Base-by-base conservation (phyloP, 441 rosid species). In the Adansonia grandidieri region DNA sequence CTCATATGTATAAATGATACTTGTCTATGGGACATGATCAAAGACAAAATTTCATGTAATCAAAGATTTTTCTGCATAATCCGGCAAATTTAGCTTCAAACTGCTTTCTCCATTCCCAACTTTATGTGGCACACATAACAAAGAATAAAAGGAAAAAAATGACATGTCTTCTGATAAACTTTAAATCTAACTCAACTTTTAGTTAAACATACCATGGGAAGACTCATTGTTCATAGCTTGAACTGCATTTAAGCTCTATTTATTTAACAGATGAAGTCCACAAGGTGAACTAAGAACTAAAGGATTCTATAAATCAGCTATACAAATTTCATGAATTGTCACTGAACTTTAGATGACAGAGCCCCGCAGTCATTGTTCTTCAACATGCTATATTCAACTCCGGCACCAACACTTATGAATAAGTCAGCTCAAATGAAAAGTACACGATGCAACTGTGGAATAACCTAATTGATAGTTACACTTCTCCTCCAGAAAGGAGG, bases 391-490 rank as follows among this genome's bases (percentile, higher is more conserved):
- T 5, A n/a, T 44, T 66, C 51, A 66, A 66, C 14, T 42, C 50
- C 71, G 17, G 51, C 44, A n/a, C 24, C 22, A 66, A 42, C 9
- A 7, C 28, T 6, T 11, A 64, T 15, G 47, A 64, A 32, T 6
- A 64, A 32, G 4, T 64, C 17, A 64, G 10, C 9, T 15, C 19
- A 64, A 37, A 7, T 1, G 17, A 37, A 64, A 42, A 20, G 69
- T 64, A 32, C 45, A 14, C 17, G n/a, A 64, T 63, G 20, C 69
- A 64, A 15, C 69, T 64, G 47, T n/a, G 44, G 69, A 64, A 64
- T 32, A 64, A 64, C 19, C 69, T 58, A 58, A 58, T 58, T 58
- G 28, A 58, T 58, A 57, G 62, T 57, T 42, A 15, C 69, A 37
- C 69, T 37, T 64, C 47, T 58, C 62, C 62, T 58, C 48, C 6